Percentiles rank a stretch among this genome's conserved stretches.
Evolutionary conservation across 495 filamentous ascomycete genomes (phyloP).

Genomic region (Daldinia loculata): DNA sequence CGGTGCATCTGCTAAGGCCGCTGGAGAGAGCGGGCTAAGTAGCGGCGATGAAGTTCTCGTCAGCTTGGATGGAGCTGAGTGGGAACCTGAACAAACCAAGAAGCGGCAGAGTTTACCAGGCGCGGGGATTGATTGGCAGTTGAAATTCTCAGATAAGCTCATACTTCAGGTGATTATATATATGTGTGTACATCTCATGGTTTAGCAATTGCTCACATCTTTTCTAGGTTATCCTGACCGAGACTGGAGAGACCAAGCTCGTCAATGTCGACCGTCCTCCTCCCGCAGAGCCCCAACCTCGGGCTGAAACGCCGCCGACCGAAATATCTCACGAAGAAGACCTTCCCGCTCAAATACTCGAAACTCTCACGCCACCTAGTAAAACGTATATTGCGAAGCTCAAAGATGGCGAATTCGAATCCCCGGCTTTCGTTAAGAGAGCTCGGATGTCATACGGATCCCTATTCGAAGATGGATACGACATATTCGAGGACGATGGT

Average conservation of each 20-base stretch:
- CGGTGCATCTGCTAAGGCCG: constrained; percentile 74
- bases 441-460: constrained; percentile 68
- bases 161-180: constrained; percentile 63
- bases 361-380: constrained; percentile 32
- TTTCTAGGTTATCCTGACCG: constrained; percentile 47
- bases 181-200: background rate
- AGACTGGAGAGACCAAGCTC: constrained; percentile 46
- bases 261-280: constrained; percentile 61
- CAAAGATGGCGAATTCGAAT: constrained; percentile 64
- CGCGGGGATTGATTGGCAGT: constrained; percentile 76
- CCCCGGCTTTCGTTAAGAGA: constrained; percentile 79
- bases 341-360: constrained; percentile 20
- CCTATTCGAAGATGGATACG: constrained; percentile 64
- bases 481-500: constrained; percentile 77
- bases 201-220: constrained; percentile 7
- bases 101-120: constrained; percentile 67
- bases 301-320: constrained; percentile 9
- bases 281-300: constrained; percentile 21
- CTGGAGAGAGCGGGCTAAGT: constrained; percentile 70
- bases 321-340: constrained; percentile 17
- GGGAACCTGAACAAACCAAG: constrained; percentile 59
- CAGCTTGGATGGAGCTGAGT: constrained; percentile 70
- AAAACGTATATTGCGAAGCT: constrained; percentile 25
- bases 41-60: constrained; percentile 80
- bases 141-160: constrained; percentile 67